Percentiles rank a stretch among this genome's conserved stretches.
Evolutionary conservation across 176 grass and related monocot species (phyloP).

Genomic region (Avena sativa): DNA sequence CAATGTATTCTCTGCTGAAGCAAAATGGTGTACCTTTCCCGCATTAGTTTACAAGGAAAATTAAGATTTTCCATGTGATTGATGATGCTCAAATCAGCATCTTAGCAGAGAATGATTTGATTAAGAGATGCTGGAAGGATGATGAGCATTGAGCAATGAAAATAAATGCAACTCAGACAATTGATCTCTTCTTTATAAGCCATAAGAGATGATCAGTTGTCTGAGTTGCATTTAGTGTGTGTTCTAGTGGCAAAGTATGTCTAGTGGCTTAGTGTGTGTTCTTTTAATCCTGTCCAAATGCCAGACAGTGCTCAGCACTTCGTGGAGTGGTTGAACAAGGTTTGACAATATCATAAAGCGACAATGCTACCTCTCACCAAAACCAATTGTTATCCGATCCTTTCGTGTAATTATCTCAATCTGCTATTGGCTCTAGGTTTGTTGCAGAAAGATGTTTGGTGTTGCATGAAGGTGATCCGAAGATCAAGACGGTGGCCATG

Average conservation of each 20-base stretch:
- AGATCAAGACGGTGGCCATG: neutral
- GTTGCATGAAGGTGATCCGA: neutral
- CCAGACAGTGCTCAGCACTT: neutral
- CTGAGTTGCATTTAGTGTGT: too few relatives aligned
- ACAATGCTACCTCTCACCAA: neutral
- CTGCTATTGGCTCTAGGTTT: neutral
- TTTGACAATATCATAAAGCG: neutral
- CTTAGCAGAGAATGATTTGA: slow-evolving; percentile 2
- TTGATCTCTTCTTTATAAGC: neutral
- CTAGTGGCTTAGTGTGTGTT: neutral
- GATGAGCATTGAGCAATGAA: neutral
- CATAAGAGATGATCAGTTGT: too few relatives aligned
- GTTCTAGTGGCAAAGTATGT: neutral
- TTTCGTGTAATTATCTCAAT: slow-evolving; percentile 1
- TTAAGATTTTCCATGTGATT: neutral
- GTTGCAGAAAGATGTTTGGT: neutral
- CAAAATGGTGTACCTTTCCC: slow-evolving; percentile 1
- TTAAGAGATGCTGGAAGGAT: neutral
- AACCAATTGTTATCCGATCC: neutral
- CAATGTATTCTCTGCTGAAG: neutral
- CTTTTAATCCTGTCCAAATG: neutral
- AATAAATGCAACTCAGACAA: slow-evolving; percentile 4
- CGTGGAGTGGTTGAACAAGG: neutral
- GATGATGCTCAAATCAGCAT: neutral
- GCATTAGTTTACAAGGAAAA: neutral